A percentile compares a stretch with the other conserved stretches of the same genome.
Evolutionary conservation across 2,329 filamentous ascomycete species (phyloP).

Genomic region (Ceratocystiopsis brevicomis): DNA sequence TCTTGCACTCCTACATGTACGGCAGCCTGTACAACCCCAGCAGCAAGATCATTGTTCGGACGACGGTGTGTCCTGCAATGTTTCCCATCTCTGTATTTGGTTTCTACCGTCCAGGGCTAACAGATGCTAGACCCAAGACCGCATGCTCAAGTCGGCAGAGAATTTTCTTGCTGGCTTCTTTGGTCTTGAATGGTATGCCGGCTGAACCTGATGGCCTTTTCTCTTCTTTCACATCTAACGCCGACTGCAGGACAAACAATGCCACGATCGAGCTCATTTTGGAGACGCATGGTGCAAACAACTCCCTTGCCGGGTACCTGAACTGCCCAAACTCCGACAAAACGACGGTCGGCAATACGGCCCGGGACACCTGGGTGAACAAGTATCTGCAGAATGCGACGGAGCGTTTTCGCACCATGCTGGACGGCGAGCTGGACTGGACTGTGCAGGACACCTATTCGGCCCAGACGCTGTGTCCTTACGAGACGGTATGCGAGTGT

Average conservation of each 20-base stretch:
- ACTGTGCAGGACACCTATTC: slow-evolving; percentile 44
- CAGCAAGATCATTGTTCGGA: slow-evolving; percentile 54
- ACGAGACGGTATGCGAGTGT: slow-evolving; percentile 40
- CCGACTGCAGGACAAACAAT: slow-evolving; percentile 35
- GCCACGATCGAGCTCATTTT: slow-evolving; percentile 56
- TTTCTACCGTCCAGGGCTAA: no score
- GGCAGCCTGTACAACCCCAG: slow-evolving; percentile 50
- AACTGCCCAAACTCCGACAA: slow-evolving; percentile 43
- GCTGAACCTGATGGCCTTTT: background rate
- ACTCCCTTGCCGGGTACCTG: slow-evolving; percentile 48
- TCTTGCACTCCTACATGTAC: slow-evolving; percentile 56
- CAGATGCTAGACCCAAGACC: slow-evolving; percentile 39
- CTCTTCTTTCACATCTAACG: no score
- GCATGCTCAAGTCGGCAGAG: slow-evolving; percentile 60
- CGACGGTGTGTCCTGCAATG: slow-evolving; percentile 35
- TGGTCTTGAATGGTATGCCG: slow-evolving; percentile 43
- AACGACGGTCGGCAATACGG: slow-evolving; percentile 32
- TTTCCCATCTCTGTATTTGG: background rate
- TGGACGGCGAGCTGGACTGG: slow-evolving; percentile 39
- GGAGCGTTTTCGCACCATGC: slow-evolving; percentile 34
- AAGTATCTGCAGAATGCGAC: slow-evolving; percentile 49
- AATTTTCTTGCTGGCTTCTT: slow-evolving; percentile 69
- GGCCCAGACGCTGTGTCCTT: slow-evolving; percentile 54
- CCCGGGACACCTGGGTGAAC: slow-evolving; percentile 37
- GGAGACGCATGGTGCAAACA: slow-evolving; percentile 45